These are phyloP conservation scores for Citrullus mucosospermus DNA, from an alignment of 306 rosid species.

Conservation along the genomic window DNA sequence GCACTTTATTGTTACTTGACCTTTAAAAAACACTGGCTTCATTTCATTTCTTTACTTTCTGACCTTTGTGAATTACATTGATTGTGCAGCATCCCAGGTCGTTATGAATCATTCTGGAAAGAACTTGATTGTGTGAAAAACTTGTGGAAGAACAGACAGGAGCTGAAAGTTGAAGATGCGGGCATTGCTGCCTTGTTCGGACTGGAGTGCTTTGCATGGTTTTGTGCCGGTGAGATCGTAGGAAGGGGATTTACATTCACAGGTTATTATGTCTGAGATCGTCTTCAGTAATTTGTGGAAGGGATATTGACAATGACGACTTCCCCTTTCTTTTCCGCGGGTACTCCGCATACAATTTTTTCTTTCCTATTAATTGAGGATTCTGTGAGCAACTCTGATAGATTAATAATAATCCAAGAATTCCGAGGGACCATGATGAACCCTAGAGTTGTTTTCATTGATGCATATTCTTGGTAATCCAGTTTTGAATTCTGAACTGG, in stretches of 20 bases:
- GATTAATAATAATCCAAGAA: slow-evolving; percentile 64
- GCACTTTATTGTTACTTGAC: no score
- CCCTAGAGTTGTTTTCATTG: neutral
- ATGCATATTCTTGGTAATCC: neutral
- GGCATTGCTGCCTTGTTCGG: slow-evolving; percentile 63
- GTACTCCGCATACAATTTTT: slow-evolving; percentile 27
- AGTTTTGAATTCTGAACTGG: neutral
- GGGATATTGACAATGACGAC: neutral
- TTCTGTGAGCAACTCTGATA: slow-evolving; percentile 32
- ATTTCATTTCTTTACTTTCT: neutral
- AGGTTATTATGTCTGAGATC: slow-evolving; percentile 38
- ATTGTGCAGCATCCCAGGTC: slow-evolving; percentile 48
- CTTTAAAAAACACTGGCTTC: no score
- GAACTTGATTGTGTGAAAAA: slow-evolving; percentile 53
- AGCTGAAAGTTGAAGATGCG: slow-evolving; percentile 57
- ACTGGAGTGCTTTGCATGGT: slow-evolving; percentile 57
- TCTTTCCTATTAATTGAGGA: slow-evolving; percentile 27
- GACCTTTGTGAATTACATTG: neutral
- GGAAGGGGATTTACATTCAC: slow-evolving; percentile 67
- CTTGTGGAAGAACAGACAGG: slow-evolving; percentile 52
- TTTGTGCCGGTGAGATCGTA: slow-evolving; percentile 45
- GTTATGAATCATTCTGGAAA: slow-evolving; percentile 48
- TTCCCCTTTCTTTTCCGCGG: neutral
- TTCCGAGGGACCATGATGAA: slow-evolving; percentile 31
- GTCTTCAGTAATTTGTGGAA: neutral